Evolutionary conservation across 257 asterid species (phyloP), one percentile per base, ranked within the genome.

Genomic region (Leptodermis oblonga): DNA sequence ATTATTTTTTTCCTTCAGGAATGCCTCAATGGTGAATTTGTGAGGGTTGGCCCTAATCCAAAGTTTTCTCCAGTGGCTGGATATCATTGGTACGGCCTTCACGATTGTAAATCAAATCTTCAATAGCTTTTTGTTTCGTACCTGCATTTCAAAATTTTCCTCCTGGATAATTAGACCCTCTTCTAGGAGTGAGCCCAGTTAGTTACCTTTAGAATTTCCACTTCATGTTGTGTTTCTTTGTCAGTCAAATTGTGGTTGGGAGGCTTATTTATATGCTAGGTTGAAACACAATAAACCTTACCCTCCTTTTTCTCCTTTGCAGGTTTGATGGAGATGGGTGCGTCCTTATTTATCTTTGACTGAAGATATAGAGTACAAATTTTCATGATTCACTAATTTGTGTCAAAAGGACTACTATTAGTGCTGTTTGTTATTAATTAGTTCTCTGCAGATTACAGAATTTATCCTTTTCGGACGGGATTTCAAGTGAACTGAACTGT

Each of bases 291-390:
- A 52, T n/a, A 4, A 51, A 78, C 68, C 74, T 75, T 65, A 79
- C 64, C 39, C 68, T 42, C 9, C 12, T 71, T 73, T 69, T 65
- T 74, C 56, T 55, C 68, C 39, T 84, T 33, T 86, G 84, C 95
- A 90, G 99, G 99, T 93, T 93, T 73, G 99, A 93, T 70, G 99
- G 99, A 79, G 99, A 93, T 82, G 99, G 99, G 99, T 93, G 77
- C 45, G 96, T 81, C 25, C 26, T 77, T 58, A 22, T 63, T n/a
- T 7, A 48, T 31, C 36, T 33, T 53, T 77, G 25, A 23, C 59
- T 25, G 33, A 36, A 34, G 58, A 68, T 39, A 43, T 22, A 20
- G 42, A 26, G 9, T 11, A 33, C 15, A 62, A 42, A 30, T 18
- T 18, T 61, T 15, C 18, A 8, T 63, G 41, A 34, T 20, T 61